Evolutionary conservation across 306 rosid genomes (phyloP).

Genomic region (Acacia crassicarpa): DNA sequence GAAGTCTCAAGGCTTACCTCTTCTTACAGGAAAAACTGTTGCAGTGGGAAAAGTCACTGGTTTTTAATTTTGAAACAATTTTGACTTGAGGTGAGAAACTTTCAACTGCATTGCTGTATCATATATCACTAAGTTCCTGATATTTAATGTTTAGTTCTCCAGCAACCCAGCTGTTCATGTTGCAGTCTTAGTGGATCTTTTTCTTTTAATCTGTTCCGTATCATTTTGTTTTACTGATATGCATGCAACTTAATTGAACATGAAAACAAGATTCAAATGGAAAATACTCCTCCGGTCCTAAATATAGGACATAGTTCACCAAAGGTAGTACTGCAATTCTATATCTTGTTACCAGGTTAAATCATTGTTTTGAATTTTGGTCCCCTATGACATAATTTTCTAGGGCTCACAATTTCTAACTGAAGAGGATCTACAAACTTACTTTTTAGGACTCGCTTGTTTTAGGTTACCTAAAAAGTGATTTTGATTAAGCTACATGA

Average conservation of each 20-base stretch:
- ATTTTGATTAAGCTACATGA: background rate
- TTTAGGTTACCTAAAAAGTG: background rate
- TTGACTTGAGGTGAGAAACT: constrained; percentile 61
- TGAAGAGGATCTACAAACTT: too few relatives aligned
- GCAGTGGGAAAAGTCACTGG: constrained; percentile 90
- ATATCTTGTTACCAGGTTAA: background rate
- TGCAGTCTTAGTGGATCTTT: background rate
- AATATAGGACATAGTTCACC: too few relatives aligned
- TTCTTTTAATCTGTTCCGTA: background rate
- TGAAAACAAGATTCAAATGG: background rate
- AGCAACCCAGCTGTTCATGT: background rate
- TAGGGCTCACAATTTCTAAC: background rate
- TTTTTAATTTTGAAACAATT: constrained; percentile 59
- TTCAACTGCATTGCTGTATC: constrained; percentile 23
- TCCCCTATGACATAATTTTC: background rate
- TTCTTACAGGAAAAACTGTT: constrained; percentile 77
- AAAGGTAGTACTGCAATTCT: background rate
- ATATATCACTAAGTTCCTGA: background rate
- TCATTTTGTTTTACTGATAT: background rate
- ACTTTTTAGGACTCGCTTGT: background rate
- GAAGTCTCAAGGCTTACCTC: constrained; percentile 11
- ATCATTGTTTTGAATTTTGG: background rate
- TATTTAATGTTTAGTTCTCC: background rate
- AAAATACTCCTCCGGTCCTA: background rate
- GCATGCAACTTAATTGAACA: background rate